These are phyloP conservation scores for Neohortaea acidophila DNA, from an alignment of 495 filamentous ascomycete species.

Conservation along the genomic window DNA sequence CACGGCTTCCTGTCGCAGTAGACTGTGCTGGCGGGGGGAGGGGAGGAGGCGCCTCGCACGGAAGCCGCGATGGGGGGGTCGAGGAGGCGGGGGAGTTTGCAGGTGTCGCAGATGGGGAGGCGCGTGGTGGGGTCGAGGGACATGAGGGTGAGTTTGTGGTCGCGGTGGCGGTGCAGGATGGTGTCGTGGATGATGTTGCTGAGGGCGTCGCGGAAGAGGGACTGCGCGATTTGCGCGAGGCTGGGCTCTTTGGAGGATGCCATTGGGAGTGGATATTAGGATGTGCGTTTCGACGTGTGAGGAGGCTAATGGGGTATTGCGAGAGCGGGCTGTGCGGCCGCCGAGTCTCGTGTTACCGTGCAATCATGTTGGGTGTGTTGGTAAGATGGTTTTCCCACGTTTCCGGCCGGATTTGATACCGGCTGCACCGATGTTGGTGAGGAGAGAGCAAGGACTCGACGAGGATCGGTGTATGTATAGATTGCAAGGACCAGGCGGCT, in stretches of 20 bases:
- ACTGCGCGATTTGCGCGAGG: constrained; percentile 6
- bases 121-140: constrained; percentile 30
- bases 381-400: no score
- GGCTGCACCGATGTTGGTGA: no score
- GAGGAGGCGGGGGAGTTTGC: constrained; percentile 29
- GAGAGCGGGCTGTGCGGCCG: no score
- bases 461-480: no score
- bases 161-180: constrained; percentile 30
- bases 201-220: constrained; percentile 29
- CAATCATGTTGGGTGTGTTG: no score
- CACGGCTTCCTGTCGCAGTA: constrained; percentile 69
- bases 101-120: constrained; percentile 19
- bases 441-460: no score
- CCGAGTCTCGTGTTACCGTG: no score
- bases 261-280: not conserved
- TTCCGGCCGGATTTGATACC: no score
- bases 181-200: constrained; percentile 32
- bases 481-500: no score
- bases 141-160: constrained; percentile 41
- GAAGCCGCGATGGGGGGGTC: constrained; percentile 21
- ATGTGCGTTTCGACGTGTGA: no score
- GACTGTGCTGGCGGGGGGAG: constrained; percentile 18
- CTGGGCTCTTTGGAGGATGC: not conserved
- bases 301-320: no score
- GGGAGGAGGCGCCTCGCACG: constrained; percentile 21